Evolutionary conservation across 192 early-diverging fungal species (phyloP).

Genomic region (Backusella morwellensis): DNA sequence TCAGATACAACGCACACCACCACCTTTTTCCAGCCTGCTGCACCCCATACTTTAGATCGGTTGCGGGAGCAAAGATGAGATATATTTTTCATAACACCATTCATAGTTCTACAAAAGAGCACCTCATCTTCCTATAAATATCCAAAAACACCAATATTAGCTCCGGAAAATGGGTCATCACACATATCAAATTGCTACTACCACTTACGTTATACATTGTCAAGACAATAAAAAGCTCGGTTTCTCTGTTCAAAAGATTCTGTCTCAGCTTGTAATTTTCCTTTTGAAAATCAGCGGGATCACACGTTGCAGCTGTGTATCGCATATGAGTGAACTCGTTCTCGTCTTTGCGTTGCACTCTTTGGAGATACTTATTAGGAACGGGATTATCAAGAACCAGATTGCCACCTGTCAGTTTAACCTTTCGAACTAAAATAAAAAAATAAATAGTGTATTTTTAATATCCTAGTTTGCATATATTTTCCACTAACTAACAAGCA

Average conservation of each 20-base stretch:
- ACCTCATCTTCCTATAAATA: conserved; percentile 75
- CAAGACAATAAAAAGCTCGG: conserved; percentile 67
- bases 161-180: background rate
- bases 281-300: conserved; percentile 62
- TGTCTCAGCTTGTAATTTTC: conserved; percentile 61
- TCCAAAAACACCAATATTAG: background rate
- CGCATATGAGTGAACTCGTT: conserved; percentile 75
- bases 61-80: conserved; percentile 64
- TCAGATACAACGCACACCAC: conserved; percentile 79
- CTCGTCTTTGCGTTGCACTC: conserved; percentile 46
- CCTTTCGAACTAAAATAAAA: conserved; percentile 29
- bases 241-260: conserved; percentile 51
- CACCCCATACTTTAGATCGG: conserved; percentile 64
- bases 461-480: background rate
- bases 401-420: conserved; percentile 71
- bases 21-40: conserved; percentile 76
- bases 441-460: background rate
- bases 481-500: background rate
- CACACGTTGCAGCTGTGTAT: conserved; percentile 72
- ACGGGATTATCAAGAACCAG: conserved; percentile 69
- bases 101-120: conserved; percentile 87
- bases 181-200: background rate
- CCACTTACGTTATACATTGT: conserved; percentile 70
- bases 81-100: conserved; percentile 88
- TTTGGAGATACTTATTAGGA: conserved; percentile 53